Percentiles rank a stretch among this genome's conserved stretches.
Evolutionary conservation across 441 rosid species (phyloP).

Genomic region (Syzygium malaccense): DNA sequence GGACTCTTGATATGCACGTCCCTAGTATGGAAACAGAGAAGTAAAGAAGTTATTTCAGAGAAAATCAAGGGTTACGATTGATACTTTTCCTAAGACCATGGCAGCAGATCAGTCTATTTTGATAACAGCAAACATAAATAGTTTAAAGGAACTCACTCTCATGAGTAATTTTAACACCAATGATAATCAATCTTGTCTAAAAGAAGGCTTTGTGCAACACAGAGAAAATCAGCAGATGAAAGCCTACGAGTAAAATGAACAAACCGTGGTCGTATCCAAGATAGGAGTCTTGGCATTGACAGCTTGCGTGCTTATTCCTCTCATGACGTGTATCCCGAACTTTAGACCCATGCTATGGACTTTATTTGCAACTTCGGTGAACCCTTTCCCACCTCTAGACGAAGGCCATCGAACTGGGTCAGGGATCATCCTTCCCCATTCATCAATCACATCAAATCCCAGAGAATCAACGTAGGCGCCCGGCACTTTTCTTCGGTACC

Average conservation of each 20-base stretch:
- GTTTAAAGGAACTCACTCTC: not conserved
- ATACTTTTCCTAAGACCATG: not conserved
- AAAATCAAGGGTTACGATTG: not conserved
- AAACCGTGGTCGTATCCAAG: conserved; percentile 51
- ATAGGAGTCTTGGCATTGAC: conserved; percentile 72
- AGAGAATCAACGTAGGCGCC: conserved; percentile 71
- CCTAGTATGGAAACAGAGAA: conserved; percentile 31
- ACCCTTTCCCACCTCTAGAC: conserved; percentile 68
- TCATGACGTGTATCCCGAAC: conserved; percentile 96
- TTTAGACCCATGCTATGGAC: conserved; percentile 84
- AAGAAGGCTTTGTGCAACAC: not conserved
- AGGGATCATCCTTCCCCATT: conserved; percentile 91
- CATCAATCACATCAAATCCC: conserved; percentile 91
- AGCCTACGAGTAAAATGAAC: not conserved
- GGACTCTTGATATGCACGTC: conserved; percentile 51
- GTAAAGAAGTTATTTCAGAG: not conserved
- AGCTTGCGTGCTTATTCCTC: conserved; percentile 92
- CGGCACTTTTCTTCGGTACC: conserved; percentile 77
- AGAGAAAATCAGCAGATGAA: not conserved
- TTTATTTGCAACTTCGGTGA: conserved; percentile 66
- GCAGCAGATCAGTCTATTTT: not conserved
- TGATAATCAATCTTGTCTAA: not conserved
- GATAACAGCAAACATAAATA: not conserved
- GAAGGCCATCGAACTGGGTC: conserved; percentile 91
- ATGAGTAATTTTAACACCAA: not conserved